Evolutionary conservation across 2,329 filamentous ascomycete genomes (phyloP).

Genomic region (Apiospora saccharicola): DNA sequence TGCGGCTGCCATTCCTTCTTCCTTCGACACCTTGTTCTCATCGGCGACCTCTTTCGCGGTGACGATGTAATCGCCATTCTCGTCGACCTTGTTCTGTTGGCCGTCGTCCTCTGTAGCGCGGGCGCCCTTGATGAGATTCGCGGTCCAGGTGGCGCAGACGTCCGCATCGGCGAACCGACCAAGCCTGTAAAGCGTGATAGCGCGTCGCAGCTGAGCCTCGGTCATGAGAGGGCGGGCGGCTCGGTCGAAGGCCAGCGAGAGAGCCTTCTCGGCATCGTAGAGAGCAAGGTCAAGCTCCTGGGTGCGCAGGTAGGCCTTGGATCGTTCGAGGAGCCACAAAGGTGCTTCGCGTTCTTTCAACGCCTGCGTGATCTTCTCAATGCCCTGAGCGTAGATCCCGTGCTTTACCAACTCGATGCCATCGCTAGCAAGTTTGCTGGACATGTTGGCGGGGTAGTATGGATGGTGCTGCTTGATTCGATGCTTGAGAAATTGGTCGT

Average conservation of each 20-base stretch:
- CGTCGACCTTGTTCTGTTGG: slow-evolving; percentile 49
- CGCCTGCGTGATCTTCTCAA: slow-evolving; percentile 72
- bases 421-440: slow-evolving; percentile 55
- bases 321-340: slow-evolving; percentile 81
- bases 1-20: slow-evolving; percentile 34
- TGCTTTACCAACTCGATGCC: slow-evolving; percentile 72
- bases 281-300: slow-evolving; percentile 70
- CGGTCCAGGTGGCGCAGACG: slow-evolving; percentile 69
- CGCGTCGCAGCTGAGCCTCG: slow-evolving; percentile 83
- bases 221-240: slow-evolving; percentile 78
- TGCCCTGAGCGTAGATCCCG: slow-evolving; percentile 71
- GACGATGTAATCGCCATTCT: slow-evolving; percentile 55
- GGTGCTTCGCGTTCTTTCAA: slow-evolving; percentile 73
- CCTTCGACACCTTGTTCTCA: slow-evolving; percentile 29
- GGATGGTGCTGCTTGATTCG: not conserved
- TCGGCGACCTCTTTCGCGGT: slow-evolving; percentile 44
- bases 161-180: slow-evolving; percentile 78
- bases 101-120: slow-evolving; percentile 46
- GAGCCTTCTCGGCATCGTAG: slow-evolving; percentile 72
- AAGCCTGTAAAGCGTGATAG: slow-evolving; percentile 74
- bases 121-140: slow-evolving; percentile 50
- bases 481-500: not conserved
- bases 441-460: slow-evolving; percentile 45
- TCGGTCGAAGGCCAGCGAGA: slow-evolving; percentile 68
- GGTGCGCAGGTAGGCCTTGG: slow-evolving; percentile 76